Percentiles rank a stretch among this genome's conserved stretches.
Evolutionary conservation across 2,329 filamentous ascomycete species (phyloP).

Genomic region (Xylaria arbuscula): DNA sequence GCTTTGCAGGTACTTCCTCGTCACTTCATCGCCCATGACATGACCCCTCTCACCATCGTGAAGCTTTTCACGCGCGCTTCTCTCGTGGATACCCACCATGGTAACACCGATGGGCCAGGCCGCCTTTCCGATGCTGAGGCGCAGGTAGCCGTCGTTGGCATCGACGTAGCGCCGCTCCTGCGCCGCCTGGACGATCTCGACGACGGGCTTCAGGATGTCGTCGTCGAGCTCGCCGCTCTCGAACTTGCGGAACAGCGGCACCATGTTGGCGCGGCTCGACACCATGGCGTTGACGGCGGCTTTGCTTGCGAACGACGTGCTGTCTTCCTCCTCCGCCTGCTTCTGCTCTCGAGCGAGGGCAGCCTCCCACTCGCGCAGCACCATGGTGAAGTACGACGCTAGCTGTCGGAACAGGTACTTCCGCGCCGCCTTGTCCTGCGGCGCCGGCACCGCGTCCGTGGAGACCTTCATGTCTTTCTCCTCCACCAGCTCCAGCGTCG

Average conservation of each 20-base stretch:
- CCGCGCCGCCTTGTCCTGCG: conserved; percentile 72
- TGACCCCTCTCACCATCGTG: conserved; percentile 90
- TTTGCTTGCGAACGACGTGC: conserved; percentile 74
- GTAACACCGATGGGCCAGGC: conserved; percentile 99
- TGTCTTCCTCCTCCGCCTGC: conserved; percentile 55
- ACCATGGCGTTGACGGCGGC: conserved; percentile 86
- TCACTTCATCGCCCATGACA: conserved; percentile 96
- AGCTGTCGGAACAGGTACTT: conserved; percentile 86
- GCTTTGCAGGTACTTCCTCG: conserved; percentile 94
- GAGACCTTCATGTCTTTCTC: conserved; percentile 90
- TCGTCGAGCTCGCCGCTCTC: conserved; percentile 84
- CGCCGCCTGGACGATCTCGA: conserved; percentile 91
- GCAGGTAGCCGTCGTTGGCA: conserved; percentile 93
- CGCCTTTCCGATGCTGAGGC: conserved; percentile 93
- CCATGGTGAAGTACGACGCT: conserved; percentile 94
- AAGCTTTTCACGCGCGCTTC: conserved; percentile 93
- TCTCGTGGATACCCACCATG: conserved; percentile 99
- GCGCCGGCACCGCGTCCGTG: conserved; percentile 65
- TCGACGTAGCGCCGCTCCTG: conserved; percentile 94
- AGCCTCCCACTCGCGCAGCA: conserved; percentile 86
- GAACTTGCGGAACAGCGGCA: conserved; percentile 88
- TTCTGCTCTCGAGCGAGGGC: conserved; percentile 74
- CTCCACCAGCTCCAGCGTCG: conserved; percentile 79
- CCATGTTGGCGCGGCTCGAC: conserved; percentile 87
- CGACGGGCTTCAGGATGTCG: conserved; percentile 80